Conservation (phyloP, 2,329 filamentous ascomycete species). For the Biscogniauxia sp. region DNA sequence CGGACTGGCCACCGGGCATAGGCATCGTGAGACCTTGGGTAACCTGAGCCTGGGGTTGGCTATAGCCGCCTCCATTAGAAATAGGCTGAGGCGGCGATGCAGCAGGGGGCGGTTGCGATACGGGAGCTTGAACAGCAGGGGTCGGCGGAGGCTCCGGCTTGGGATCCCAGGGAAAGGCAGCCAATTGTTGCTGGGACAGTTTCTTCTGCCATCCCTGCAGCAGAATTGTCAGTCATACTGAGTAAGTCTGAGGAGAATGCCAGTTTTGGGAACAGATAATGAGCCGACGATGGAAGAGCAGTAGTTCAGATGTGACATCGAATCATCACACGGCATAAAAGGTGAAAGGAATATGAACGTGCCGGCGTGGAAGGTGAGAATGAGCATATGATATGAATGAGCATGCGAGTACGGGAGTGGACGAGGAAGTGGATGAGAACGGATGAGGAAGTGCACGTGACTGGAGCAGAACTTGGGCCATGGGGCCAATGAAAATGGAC, state of each 20-base stretch:
- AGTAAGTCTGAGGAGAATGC: neutral
- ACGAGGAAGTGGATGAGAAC: conserved; percentile 5
- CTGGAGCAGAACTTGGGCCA: conserved; percentile 12
- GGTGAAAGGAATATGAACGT: neutral
- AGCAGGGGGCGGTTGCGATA: conserved; percentile 20
- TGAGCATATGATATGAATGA: neutral
- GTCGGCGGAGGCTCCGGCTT: conserved; percentile 61
- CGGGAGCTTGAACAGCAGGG: conserved; percentile 32
- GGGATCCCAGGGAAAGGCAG: conserved; percentile 93
- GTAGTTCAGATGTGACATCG: neutral
- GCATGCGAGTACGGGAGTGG: neutral
- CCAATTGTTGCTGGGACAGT: conserved; percentile 79
- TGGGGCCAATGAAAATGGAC: conserved; percentile 20
- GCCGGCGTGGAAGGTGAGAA: conserved; percentile 9
- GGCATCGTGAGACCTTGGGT: conserved; percentile 25
- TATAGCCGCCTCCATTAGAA: conserved; percentile 29
- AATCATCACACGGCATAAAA: neutral
- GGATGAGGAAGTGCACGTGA: conserved; percentile 25
- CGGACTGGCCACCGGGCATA: conserved; percentile 22
- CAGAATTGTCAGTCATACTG: conserved; percentile 14
- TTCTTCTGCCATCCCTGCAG: conserved; percentile 89
- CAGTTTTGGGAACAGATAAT: neutral
- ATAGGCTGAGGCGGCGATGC: conserved; percentile 19
- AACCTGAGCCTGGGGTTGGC: conserved; percentile 27
- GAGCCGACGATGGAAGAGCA: neutral